Base-by-base conservation (phyloP, 768 basidiomycete species). In the Amyloporia xantha region DNA sequence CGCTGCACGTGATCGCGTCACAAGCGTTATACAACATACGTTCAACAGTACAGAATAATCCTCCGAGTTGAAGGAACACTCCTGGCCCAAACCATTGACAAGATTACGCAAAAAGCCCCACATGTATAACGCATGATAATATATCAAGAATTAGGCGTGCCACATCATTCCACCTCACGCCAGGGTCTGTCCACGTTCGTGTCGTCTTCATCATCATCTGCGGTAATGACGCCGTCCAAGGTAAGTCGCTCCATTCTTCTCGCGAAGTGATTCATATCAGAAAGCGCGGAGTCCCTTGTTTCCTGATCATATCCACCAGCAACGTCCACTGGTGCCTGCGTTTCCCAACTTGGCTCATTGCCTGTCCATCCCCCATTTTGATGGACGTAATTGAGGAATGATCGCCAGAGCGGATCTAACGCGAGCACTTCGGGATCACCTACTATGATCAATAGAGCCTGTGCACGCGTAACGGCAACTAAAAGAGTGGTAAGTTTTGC, bases 401-500 rank as follows among this genome's bases (percentile, higher is more conserved):
- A 60, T 10, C 78, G 68, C 83, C 82, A 84, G 1, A 82, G 63
- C 0, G 74, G 75, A 56, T 83, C 81, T 24, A 81, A 68, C 2
- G 73, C 74, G 5, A 84, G 71, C 4, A 82, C 74, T 3, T 65
- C 61, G 0, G 82, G 78, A 56, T 85, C 77, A 3, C 82, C 83
- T 40, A 86, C 63, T 39, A 84, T 66, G 52, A 84, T 75, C 11
- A 86, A 71, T 2, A 85, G 66, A 0, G 82, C 77, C 60, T 84
- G 73, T 0, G 81, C 81, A 10, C 82, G 78, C 0, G 84, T 86
- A 12, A 86, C 63, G 3, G 82, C 80, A 28, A 86, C 83, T 84
- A 42, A 6, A 41, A 5, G 33, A 25, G 26, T n/a, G 23, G 3
- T 20, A 23, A 17, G 17, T 42, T n/a, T n/a, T n/a, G n/a, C n/a